Evolutionary conservation across 139 green algal species (phyloP).

Genomic region (Trebouxia sp.): DNA sequence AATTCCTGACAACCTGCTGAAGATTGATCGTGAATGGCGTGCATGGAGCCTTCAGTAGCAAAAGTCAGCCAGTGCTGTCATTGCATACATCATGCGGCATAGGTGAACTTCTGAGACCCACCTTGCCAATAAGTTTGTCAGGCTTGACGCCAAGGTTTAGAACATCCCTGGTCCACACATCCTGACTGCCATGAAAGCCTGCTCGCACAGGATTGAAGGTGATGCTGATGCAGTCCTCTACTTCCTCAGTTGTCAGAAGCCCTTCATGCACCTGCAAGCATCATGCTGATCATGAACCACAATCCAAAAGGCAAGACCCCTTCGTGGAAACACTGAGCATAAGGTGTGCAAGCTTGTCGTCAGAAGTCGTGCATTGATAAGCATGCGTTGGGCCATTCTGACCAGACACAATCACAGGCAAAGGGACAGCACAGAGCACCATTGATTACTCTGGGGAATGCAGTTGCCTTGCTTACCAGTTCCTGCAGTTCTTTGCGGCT

Average conservation of each 20-base stretch:
- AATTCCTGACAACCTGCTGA: too few species aligned
- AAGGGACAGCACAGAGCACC: background rate
- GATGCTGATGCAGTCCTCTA: slow-evolving; percentile 67
- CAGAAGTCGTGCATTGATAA: background rate
- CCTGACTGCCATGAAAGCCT: slow-evolving; percentile 52
- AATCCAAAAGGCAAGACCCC: background rate
- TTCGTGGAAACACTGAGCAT: background rate
- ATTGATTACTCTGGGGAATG: background rate
- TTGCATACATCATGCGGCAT: background rate
- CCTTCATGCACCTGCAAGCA: slow-evolving; percentile 57
- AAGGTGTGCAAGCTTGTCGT: background rate
- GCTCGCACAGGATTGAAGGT: slow-evolving; percentile 89
- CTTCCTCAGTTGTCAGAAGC: slow-evolving; percentile 72
- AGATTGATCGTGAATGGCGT: too few species aligned
- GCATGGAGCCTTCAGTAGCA: too few species aligned
- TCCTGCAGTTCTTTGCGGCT: slow-evolving; percentile 72
- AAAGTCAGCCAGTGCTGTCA: background rate
- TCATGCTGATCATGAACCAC: background rate
- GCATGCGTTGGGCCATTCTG: background rate
- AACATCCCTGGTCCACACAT: slow-evolving; percentile 85
- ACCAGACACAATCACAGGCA: background rate
- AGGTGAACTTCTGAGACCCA: background rate
- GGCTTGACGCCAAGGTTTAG: slow-evolving; percentile 92
- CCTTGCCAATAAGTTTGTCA: slow-evolving; percentile 48
- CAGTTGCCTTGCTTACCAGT: slow-evolving; percentile 50